These are phyloP conservation scores for Pyrus communis DNA, from an alignment of 306 rosid genomes.

Conservation along the genomic window DNA sequence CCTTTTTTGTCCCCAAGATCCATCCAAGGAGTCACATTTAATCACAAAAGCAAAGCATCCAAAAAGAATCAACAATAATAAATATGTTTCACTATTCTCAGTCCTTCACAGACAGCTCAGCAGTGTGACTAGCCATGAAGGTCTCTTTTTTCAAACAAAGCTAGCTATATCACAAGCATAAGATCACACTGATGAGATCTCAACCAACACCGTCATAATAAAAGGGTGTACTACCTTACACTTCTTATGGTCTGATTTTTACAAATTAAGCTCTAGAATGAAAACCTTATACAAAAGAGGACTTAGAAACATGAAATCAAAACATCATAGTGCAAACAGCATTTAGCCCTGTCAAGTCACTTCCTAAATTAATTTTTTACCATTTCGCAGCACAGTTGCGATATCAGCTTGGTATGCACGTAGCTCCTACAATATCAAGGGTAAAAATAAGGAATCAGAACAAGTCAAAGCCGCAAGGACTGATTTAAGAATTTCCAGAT, in stretches of 20 bases:
- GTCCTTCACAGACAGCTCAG: background rate
- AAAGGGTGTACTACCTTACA: background rate
- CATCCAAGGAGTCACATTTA: background rate
- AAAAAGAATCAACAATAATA: background rate
- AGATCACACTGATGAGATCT: background rate
- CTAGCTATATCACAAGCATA: background rate
- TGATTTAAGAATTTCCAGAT: conserved; percentile 2
- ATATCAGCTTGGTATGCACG: conserved; percentile 98
- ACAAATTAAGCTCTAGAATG: background rate
- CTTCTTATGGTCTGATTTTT: background rate
- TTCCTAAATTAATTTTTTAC: conserved; percentile 30
- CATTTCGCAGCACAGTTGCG: conserved; percentile 90
- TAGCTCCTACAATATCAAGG: conserved; percentile 55
- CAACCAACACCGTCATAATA: background rate
- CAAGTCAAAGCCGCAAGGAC: conserved; percentile 18
- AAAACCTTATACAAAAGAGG: background rate
- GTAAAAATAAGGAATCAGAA: conserved; percentile 8
- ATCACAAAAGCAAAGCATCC: background rate
- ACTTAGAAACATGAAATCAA: conserved; percentile 10
- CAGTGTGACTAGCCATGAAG: background rate
- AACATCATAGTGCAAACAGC: background rate
- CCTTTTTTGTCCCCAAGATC: background rate
- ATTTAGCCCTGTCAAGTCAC: conserved; percentile 5
- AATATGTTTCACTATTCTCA: background rate
- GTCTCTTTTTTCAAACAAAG: background rate